These are phyloP conservation scores for Fistulinella prunicolor DNA, from an alignment of 768 basidiomycete species.

Conservation along the genomic window DNA sequence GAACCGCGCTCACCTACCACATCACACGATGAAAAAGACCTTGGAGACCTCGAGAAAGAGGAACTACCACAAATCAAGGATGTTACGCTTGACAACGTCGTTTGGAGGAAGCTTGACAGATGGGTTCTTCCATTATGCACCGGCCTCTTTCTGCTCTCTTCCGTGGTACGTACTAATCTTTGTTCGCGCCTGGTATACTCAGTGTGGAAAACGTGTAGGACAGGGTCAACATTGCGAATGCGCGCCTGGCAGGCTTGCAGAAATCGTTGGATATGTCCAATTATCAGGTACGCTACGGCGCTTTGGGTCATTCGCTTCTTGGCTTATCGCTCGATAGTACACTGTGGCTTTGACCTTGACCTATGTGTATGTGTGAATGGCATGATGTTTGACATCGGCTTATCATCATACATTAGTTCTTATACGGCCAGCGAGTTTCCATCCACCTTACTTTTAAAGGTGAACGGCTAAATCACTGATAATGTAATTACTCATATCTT, in stretches of 20 bases:
- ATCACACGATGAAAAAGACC: neutral
- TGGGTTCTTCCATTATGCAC: constrained; percentile 49
- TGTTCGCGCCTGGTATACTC: neutral
- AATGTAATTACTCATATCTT: neutral
- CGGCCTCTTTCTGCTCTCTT: constrained; percentile 49
- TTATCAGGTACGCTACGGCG: constrained; percentile 20
- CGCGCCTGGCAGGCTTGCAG: constrained; percentile 58
- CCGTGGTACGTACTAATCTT: constrained; percentile 43
- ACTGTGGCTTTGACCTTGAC: constrained; percentile 32
- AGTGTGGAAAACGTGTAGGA: constrained; percentile 26
- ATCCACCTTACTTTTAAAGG: constrained; percentile 58
- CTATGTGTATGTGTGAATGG: constrained; percentile 20
- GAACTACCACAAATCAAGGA: constrained; percentile 5
- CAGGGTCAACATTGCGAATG: constrained; percentile 51
- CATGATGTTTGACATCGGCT: neutral
- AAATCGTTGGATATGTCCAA: constrained; percentile 39
- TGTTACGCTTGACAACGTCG: constrained; percentile 32
- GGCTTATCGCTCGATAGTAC: constrained; percentile 33
- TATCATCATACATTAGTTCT: constrained; percentile 29
- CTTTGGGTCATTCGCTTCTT: neutral
- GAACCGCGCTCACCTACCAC: neutral
- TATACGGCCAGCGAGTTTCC: constrained; percentile 59
- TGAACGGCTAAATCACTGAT: constrained; percentile 3
- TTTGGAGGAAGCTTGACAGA: constrained; percentile 50
- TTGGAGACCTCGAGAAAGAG: neutral